phyloP scores from a whole-genome alignment of 2,329 filamentous ascomycete species.

The Ophiosphaerella korrae region DNA sequence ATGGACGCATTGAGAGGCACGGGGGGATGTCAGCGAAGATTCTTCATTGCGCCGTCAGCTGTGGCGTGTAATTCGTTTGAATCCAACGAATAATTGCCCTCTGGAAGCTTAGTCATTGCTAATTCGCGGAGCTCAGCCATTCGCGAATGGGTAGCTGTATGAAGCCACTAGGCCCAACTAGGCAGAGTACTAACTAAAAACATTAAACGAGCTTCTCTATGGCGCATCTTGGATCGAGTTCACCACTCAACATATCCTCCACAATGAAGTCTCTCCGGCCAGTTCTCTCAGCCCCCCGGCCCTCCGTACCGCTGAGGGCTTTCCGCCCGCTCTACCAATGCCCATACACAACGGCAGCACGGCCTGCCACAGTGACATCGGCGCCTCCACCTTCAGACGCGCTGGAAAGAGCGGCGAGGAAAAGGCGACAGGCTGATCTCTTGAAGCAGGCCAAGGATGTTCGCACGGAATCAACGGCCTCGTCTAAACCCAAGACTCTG shows the following conservation, averaged over 20 bases:
- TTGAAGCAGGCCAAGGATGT: constrained; percentile 54
- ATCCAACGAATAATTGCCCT: no score
- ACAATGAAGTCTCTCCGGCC: constrained; percentile 40
- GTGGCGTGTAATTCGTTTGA: no score
- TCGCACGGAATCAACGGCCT: constrained; percentile 38
- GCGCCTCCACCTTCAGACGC: constrained; percentile 55
- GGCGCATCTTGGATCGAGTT: not conserved
- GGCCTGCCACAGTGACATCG: constrained; percentile 60
- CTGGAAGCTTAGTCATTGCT: no score
- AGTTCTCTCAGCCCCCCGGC: constrained; percentile 25
- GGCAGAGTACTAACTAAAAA: no score
- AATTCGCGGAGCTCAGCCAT: no score
- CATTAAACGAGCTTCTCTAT: not conserved
- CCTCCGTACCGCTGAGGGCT: constrained; percentile 20
- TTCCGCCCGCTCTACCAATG: constrained; percentile 38
- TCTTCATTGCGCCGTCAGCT: no score
- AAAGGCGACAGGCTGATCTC: constrained; percentile 57
- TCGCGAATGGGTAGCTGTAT: no score
- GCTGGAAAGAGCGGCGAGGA: constrained; percentile 54
- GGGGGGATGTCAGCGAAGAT: no score
- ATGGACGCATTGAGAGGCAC: no score
- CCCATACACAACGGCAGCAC: constrained; percentile 50
- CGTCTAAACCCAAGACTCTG: constrained; percentile 53
- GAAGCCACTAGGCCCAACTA: no score
- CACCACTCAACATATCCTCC: constrained; percentile 2